A percentile compares a stretch with the other conserved stretches of the same genome.
Conservation (phyloP, 2,329 filamentous ascomycete species). For the Botryotinia convoluta region DNA sequence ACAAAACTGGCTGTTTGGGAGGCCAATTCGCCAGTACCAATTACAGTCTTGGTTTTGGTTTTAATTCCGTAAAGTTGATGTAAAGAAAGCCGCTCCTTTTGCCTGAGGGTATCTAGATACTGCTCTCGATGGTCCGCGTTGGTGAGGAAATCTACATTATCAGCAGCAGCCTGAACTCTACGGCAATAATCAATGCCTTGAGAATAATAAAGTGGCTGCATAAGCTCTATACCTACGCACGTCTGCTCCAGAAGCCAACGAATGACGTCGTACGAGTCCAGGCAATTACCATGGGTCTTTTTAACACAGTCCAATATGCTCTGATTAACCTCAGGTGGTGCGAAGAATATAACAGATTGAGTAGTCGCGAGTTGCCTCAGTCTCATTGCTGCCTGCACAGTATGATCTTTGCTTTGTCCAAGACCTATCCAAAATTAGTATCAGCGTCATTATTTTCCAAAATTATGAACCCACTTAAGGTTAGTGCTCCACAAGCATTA, state of each 20-base stretch:
- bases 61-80: slow-evolving; percentile 54
- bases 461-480: slow-evolving; percentile 21
- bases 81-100: slow-evolving; percentile 56
- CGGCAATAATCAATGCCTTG: slow-evolving; percentile 62
- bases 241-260: slow-evolving; percentile 64
- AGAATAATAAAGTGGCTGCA: slow-evolving; percentile 56
- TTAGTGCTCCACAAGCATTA: slow-evolving; percentile 27
- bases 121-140: slow-evolving; percentile 38
- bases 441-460: neutral
- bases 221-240: slow-evolving; percentile 56
- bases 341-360: slow-evolving; percentile 35
- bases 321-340: slow-evolving; percentile 39
- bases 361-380: slow-evolving; percentile 55
- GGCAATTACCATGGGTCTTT: slow-evolving; percentile 28
- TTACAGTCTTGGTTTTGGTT: slow-evolving; percentile 25
- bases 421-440: slow-evolving; percentile 5
- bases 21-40: neutral
- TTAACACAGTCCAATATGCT: slow-evolving; percentile 52
- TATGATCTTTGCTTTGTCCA: slow-evolving; percentile 39
- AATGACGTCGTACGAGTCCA: slow-evolving; percentile 48
- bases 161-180: slow-evolving; percentile 49
- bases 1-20: slow-evolving; percentile 34
- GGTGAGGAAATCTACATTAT: slow-evolving; percentile 44
- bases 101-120: slow-evolving; percentile 47
- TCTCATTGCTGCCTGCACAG: slow-evolving; percentile 67